Conservation (phyloP, 192 early-diverging fungal species). For the Mortierella claussenii region DNA sequence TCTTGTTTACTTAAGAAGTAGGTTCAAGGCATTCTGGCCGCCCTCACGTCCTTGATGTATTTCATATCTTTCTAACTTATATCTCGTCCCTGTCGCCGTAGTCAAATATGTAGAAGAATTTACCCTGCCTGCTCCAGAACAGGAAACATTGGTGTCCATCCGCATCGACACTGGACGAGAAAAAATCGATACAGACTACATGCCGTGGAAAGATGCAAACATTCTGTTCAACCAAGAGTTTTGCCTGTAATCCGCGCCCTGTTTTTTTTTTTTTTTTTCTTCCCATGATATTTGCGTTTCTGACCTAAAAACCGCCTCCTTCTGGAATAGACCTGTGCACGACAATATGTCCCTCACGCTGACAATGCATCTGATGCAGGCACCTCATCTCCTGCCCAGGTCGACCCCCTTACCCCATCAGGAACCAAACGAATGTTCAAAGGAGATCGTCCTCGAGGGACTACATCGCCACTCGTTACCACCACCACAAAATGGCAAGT, state of each 20-base stretch:
- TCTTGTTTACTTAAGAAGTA: slow-evolving; percentile 26
- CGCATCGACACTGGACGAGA: slow-evolving; percentile 36
- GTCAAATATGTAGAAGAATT: slow-evolving; percentile 15
- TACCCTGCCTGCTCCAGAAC: slow-evolving; percentile 5
- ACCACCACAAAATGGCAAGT: too few species aligned
- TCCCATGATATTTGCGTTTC: not conserved
- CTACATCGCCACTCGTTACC: too few species aligned
- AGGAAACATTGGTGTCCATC: slow-evolving; percentile 23
- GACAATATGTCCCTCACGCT: slow-evolving; percentile 12
- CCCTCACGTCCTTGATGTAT: too few species aligned
- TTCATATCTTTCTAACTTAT: not conserved
- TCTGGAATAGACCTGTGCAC: slow-evolving; percentile 19
- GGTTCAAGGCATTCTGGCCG: too few species aligned
- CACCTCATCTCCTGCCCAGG: slow-evolving; percentile 22
- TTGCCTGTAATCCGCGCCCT: slow-evolving; percentile 22
- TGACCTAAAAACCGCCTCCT: not conserved
- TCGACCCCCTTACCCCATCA: not conserved
- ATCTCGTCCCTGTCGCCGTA: not conserved
- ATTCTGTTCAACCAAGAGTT: slow-evolving; percentile 44
- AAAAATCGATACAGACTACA: slow-evolving; percentile 44
- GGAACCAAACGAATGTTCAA: too few species aligned
- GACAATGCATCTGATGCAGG: slow-evolving; percentile 43
- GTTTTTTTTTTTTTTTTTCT: not conserved
- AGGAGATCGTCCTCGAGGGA: too few species aligned
- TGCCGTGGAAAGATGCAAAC: slow-evolving; percentile 10